A percentile compares a stretch with the other conserved stretches of the same genome.
These are phyloP conservation scores for Rhizophora apiculata DNA, from an alignment of 345 rosid species.

Conservation along the genomic window DNA sequence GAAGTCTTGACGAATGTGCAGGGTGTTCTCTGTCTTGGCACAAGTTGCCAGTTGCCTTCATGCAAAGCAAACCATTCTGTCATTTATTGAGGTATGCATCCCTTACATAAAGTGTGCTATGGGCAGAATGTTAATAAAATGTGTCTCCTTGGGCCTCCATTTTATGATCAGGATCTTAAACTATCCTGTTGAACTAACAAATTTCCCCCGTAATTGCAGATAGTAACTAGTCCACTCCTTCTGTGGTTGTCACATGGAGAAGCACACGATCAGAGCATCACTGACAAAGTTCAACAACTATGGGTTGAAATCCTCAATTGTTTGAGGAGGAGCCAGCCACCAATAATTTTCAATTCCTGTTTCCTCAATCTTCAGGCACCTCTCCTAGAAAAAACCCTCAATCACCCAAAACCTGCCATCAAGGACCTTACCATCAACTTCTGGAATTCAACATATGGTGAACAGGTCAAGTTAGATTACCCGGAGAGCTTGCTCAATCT, in stretches of 20 bases:
- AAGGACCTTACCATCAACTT: slow-evolving; percentile 35
- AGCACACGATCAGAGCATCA: slow-evolving; percentile 24
- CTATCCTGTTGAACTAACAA: not conserved
- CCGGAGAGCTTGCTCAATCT: slow-evolving; percentile 44
- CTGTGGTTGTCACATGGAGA: slow-evolving; percentile 37
- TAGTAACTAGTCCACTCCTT: slow-evolving; percentile 32
- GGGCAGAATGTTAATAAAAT: not conserved
- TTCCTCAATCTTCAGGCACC: slow-evolving; percentile 46
- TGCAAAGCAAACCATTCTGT: slow-evolving; percentile 36
- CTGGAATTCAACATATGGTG: slow-evolving; percentile 51
- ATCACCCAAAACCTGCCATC: slow-evolving; percentile 37
- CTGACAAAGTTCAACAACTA: slow-evolving; percentile 29
- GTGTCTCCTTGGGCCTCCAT: not conserved
- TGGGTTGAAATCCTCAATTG: slow-evolving; percentile 44
- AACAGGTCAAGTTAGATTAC: slow-evolving; percentile 39
- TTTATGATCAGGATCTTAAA: not conserved
- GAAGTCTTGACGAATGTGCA: slow-evolving; percentile 16
- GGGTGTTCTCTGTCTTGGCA: slow-evolving; percentile 43
- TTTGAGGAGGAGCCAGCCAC: slow-evolving; percentile 41
- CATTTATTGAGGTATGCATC: slow-evolving; percentile 38
- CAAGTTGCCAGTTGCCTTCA: slow-evolving; percentile 31
- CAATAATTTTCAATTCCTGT: slow-evolving; percentile 36
- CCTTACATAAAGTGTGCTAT: not conserved
- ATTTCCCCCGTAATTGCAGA: slow-evolving; percentile 25
- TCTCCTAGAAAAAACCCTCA: slow-evolving; percentile 44